Evolutionary conservation across 768 basidiomycete genomes (phyloP).

Genomic region (Termitomyces sp.): DNA sequence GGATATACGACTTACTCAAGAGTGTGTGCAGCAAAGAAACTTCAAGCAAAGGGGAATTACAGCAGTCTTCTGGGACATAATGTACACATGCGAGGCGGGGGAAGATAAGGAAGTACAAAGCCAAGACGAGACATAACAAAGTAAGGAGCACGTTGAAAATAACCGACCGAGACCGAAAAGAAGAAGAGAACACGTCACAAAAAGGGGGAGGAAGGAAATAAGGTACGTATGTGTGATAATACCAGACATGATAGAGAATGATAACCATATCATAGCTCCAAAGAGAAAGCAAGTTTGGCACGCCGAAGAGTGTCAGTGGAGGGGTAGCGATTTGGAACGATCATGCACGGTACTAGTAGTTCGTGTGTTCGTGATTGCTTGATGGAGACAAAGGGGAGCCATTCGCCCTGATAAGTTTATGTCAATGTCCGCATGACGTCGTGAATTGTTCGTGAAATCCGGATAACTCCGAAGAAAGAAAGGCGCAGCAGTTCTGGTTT

Average conservation of each 20-base stretch:
- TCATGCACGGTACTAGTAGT: not conserved
- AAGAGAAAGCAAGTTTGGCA: not conserved
- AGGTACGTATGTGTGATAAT: not conserved
- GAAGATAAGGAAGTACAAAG: not conserved
- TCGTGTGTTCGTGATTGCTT: not conserved
- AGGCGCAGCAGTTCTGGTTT: not conserved
- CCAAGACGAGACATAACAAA: too few species aligned
- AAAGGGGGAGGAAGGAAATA: not conserved
- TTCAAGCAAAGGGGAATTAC: not conserved
- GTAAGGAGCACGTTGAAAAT: not conserved
- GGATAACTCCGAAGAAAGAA: not conserved
- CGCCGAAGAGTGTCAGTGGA: not conserved
- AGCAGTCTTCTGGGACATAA: not conserved
- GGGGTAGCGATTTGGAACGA: not conserved
- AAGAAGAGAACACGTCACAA: not conserved
- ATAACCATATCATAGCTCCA: not conserved
- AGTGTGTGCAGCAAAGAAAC: not conserved
- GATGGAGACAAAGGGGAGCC: not conserved
- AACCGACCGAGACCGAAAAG: not conserved
- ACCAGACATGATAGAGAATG: not conserved
- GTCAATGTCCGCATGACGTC: slow-evolving; percentile 3
- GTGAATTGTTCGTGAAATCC: not conserved
- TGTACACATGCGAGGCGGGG: not conserved
- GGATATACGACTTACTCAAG: not conserved
- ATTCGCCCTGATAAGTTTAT: not conserved